phyloP scores from a whole-genome alignment of 2,329 filamentous ascomycete species.

The Claviceps arundinis region DNA sequence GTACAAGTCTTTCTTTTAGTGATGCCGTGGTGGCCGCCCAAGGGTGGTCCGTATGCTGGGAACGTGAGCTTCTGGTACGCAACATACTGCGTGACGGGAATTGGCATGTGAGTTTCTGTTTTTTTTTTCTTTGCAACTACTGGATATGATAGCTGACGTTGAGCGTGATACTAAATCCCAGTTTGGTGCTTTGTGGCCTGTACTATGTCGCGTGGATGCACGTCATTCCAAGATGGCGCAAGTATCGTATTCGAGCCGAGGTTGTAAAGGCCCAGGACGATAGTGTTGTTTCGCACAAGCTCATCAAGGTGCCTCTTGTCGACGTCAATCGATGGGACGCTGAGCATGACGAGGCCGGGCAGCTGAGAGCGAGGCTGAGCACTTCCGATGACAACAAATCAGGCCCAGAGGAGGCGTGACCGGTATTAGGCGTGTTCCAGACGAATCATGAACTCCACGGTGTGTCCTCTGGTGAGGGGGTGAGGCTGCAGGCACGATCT shows the following conservation, averaged over 20 bases:
- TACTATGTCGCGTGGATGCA: conserved; percentile 50
- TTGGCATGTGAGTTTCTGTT: conserved; percentile 41
- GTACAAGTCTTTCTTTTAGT: conserved; percentile 49
- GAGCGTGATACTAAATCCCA: conserved; percentile 11
- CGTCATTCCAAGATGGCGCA: conserved; percentile 35
- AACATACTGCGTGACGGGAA: conserved; percentile 52
- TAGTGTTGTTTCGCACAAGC: conserved; percentile 27
- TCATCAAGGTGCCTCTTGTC: conserved; percentile 39
- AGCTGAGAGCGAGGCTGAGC: neutral
- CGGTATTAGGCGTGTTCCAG: too few relatives aligned
- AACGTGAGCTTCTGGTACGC: conserved; percentile 64
- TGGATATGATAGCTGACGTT: neutral
- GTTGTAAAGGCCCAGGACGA: conserved; percentile 35
- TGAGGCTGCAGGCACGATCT: too few relatives aligned
- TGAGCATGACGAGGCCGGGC: conserved; percentile 23
- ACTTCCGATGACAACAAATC: neutral
- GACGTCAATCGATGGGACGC: conserved; percentile 44
- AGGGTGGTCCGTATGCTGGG: conserved; percentile 42
- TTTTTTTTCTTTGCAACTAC: neutral
- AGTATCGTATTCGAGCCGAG: conserved; percentile 43
- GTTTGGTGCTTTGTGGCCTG: conserved; percentile 35
- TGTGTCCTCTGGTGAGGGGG: too few relatives aligned
- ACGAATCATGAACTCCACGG: too few relatives aligned
- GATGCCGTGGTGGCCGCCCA: conserved; percentile 61
- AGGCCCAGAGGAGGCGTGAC: neutral